Conservation (phyloP, 805 yeast species). For the Suhomyces sp. region DNA sequence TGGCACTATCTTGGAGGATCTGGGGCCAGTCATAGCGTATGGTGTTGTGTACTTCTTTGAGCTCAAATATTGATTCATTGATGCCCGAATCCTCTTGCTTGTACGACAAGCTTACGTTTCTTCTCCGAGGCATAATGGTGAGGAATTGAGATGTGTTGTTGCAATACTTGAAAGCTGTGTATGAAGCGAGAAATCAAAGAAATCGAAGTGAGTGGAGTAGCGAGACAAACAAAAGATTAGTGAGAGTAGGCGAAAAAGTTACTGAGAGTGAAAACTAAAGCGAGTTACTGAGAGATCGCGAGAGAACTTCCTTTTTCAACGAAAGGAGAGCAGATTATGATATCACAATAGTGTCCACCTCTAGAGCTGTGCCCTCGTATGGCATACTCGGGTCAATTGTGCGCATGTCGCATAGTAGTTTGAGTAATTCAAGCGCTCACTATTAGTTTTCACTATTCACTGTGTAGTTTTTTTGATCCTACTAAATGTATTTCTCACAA, state of each 20-base stretch:
- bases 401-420: too few relatives aligned
- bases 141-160: background rate
- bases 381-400: background rate
- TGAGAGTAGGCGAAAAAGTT: background rate
- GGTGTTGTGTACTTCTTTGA: slow-evolving; percentile 35
- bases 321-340: too few relatives aligned
- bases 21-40: slow-evolving; percentile 45
- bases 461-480: too few relatives aligned
- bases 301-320: background rate
- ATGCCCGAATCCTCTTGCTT: background rate
- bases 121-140: slow-evolving; percentile 7
- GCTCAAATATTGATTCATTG: slow-evolving; percentile 28
- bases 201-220: background rate
- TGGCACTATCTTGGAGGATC: slow-evolving; percentile 46
- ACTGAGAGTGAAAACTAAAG: too few relatives aligned
- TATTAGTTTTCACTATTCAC: too few relatives aligned
- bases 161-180: background rate
- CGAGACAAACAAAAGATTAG: background rate
- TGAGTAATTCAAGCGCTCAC: too few relatives aligned
- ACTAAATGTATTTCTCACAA: background rate
- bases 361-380: background rate
- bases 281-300: background rate
- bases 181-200: background rate
- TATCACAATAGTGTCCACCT: background rate
- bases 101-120: background rate